phyloP scores from a whole-genome alignment of 2,329 filamentous ascomycete species.

The Epicoccum sorghinum region DNA sequence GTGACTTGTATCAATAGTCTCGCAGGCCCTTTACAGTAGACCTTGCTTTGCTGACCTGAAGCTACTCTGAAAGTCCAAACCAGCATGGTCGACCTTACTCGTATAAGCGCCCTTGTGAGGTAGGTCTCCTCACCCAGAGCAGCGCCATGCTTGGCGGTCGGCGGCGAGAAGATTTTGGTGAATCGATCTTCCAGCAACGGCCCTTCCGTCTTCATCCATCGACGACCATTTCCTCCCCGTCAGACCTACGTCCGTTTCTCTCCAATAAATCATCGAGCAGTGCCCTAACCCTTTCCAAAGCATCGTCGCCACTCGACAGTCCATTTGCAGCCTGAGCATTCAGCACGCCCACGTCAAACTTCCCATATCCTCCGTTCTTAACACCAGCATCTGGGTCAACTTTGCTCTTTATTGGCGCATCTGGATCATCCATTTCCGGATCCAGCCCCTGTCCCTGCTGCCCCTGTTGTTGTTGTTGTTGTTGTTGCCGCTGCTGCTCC shows the following conservation, averaged over 20 bases:
- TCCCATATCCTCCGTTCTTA: constrained; percentile 55
- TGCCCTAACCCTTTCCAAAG: constrained; percentile 68
- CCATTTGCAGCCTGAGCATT: constrained; percentile 85
- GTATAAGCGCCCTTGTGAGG: too few relatives aligned
- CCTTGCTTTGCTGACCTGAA: too few relatives aligned
- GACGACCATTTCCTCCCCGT: constrained; percentile 26
- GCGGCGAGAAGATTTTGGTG: neutral
- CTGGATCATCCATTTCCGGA: too few relatives aligned
- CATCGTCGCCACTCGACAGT: constrained; percentile 80
- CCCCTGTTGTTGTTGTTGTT: too few relatives aligned
- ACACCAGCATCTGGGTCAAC: constrained; percentile 34
- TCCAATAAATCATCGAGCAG: constrained; percentile 55
- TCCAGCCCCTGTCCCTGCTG: too few relatives aligned
- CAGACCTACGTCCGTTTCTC: constrained; percentile 17
- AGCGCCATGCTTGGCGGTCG: neutral
- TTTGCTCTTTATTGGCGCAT: too few relatives aligned
- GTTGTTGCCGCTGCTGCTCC: too few relatives aligned
- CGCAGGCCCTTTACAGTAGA: too few relatives aligned
- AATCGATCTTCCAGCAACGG: neutral
- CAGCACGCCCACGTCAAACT: constrained; percentile 84
- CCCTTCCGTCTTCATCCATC: constrained; percentile 22
- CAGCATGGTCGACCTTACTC: too few relatives aligned
- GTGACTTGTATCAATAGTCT: too few relatives aligned
- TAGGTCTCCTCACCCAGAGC: too few relatives aligned
- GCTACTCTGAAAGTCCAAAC: too few relatives aligned